Evolutionary conservation across 345 rosid genomes (phyloP), one percentile per base, ranked within the genome.

Genomic region (Citrus australasica): DNA sequence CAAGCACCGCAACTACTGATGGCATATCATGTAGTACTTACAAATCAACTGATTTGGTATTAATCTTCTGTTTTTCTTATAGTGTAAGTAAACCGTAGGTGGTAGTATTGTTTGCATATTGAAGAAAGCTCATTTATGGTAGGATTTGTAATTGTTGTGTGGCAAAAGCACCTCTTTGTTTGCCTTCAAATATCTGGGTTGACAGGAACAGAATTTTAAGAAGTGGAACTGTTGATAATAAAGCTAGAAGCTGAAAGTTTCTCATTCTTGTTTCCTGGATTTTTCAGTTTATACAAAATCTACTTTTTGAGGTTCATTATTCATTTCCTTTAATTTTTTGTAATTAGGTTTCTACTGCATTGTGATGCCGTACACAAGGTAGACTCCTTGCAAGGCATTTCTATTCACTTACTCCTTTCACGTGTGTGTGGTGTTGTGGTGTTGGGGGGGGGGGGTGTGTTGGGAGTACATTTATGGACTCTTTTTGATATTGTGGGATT

Each of bases 401-500:
- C 25, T 25, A 25, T 25, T 25, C 25, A 25, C 25, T 25, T 25
- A 25, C 25, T 25, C 25, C 25, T 25, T 25, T 25, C 25, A 25
- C 0, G 25, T 25, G 4, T 30, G 30, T 2, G 30, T 2, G 25
- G 25, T 25, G 25, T 25, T 25, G 25, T 25, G 25, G 30, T 2
- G 33, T 0, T 0, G 5, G 33, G 5, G 33, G 33, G 33, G 33
- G 0, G 5, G 33, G 4, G 0, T 5, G 1, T n/a, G 25, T 25
- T 25, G 5, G 35, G 0, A 4, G 0, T 33, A 2, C 11, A 8
- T 2, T 38, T 38, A 19, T 22, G 14, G 9, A 71, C 30, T 22
- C 75, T 46, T 17, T 30, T n/a, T 22, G 30, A 56, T 5, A 4
- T 56, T 55, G 30, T 55, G n/a, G 24, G 72, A 33, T 55, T 2